phyloP scores from a whole-genome alignment of 164 flowering plant genomes.

The Houttuynia cordata region DNA sequence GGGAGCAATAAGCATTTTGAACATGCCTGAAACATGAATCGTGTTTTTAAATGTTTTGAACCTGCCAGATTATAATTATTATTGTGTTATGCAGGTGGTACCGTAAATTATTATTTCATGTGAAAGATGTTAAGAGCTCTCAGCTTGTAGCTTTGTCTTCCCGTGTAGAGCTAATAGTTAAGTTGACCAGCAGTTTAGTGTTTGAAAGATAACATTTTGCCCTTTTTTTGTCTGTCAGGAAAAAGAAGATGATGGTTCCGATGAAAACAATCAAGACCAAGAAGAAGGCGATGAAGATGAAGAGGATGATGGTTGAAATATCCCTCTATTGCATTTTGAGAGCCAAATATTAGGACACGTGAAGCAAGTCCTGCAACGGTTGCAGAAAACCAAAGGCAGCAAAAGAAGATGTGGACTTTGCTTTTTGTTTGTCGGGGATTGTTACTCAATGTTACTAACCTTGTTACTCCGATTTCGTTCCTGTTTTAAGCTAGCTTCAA shows the following conservation, averaged over 20 bases:
- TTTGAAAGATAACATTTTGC: too few species aligned
- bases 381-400: neutral
- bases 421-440: too few species aligned
- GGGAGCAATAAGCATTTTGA: neutral
- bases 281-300: constrained; percentile 18
- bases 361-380: constrained; percentile 7
- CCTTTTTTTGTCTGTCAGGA: constrained; percentile 7
- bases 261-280: constrained; percentile 11
- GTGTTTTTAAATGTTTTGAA: too few species aligned
- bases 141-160: neutral
- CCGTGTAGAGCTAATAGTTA: neutral
- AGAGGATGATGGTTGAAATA: constrained; percentile 17
- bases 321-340: constrained; percentile 1
- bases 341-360: constrained; percentile 6
- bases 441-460: too few species aligned
- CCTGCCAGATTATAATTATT: too few species aligned
- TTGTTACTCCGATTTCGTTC: too few species aligned
- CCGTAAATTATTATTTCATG: neutral
- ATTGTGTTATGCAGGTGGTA: too few species aligned
- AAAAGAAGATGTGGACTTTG: too few species aligned
- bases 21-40: neutral
- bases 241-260: constrained; percentile 12
- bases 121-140: neutral
- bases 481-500: too few species aligned
- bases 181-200: neutral